Evolutionary conservation across 1,284 basidiomycete genomes (phyloP).

Genomic region (Sparassis latifolia): DNA sequence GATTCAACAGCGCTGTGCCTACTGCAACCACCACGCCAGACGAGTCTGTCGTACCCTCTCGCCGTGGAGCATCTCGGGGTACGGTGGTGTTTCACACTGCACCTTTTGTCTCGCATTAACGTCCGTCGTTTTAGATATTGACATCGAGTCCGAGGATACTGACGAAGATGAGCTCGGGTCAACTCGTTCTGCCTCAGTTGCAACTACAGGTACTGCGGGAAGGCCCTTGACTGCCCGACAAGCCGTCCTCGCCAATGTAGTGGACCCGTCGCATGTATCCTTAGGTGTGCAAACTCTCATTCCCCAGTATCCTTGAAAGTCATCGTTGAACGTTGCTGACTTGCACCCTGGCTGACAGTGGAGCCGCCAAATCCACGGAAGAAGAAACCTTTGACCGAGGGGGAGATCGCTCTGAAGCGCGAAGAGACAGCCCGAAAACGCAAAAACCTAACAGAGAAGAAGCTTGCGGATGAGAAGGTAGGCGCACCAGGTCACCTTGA

Average conservation of each 20-base stretch:
- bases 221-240: conserved; percentile 63
- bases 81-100: neutral
- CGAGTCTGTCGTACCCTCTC: conserved; percentile 15
- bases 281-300: conserved; percentile 32
- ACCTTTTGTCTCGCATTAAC: conserved; percentile 8
- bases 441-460: conserved; percentile 83
- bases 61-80: conserved; percentile 26
- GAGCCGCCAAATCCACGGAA: conserved; percentile 46
- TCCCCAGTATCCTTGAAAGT: neutral
- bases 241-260: conserved; percentile 62
- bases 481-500: conserved; percentile 9
- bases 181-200: conserved; percentile 25
- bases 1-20: conserved; percentile 28
- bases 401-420: conserved; percentile 72
- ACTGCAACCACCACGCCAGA: conserved; percentile 26
- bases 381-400: conserved; percentile 77
- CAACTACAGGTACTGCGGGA: conserved; percentile 28
- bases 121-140: conserved; percentile 16
- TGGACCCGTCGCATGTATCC: conserved; percentile 60
- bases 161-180: conserved; percentile 27
- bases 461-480: conserved; percentile 89
- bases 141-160: conserved; percentile 52
- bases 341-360: conserved; percentile 19
- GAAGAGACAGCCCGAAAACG: conserved; percentile 86
- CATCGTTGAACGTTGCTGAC: neutral